These are phyloP conservation scores for Diplosphaera chodatii DNA, from an alignment of 139 green algal species.

Conservation along the genomic window DNA sequence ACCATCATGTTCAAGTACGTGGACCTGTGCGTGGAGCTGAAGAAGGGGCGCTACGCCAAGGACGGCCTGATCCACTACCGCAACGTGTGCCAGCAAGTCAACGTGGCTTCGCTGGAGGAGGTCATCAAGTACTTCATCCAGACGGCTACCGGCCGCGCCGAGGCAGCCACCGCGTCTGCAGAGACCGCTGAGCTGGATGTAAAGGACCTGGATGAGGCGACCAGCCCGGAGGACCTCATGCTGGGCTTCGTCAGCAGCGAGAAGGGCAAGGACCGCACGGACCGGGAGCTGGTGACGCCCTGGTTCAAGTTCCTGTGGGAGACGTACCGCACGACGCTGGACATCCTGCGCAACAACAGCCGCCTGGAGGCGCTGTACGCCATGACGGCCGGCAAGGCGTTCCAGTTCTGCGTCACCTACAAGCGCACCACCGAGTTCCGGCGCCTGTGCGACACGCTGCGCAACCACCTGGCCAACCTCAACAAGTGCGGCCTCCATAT, in stretches of 20 bases:
- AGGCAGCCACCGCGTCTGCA: constrained; percentile 67
- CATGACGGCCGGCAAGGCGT: constrained; percentile 72
- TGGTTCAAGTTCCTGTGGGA: constrained; percentile 99
- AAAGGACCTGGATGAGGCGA: constrained; percentile 95
- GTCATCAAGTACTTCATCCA: constrained; percentile 98
- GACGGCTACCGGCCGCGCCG: constrained; percentile 79
- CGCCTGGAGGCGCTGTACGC: constrained; percentile 95
- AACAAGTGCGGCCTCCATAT: too few species aligned
- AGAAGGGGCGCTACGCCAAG: constrained; percentile 89
- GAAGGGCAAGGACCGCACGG: constrained; percentile 90
- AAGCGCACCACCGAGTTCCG: constrained; percentile 97
- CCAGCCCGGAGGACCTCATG: constrained; percentile 96
- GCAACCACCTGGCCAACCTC: constrained; percentile 94
- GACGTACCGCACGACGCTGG: constrained; percentile 90
- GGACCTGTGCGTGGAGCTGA: constrained; percentile 89
- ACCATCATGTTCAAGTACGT: constrained; percentile 97
- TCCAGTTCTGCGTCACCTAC: constrained; percentile 93
- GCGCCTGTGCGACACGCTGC: constrained; percentile 95
- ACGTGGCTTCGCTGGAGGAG: constrained; percentile 92
- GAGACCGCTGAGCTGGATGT: too few species aligned
- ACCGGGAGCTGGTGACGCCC: constrained; percentile 94
- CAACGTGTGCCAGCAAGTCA: constrained; percentile 93
- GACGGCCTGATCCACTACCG: constrained; percentile 98
- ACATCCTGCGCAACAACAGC: constrained; percentile 95
- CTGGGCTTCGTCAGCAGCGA: constrained; percentile 92